These are phyloP conservation scores for Pseudogymnoascus sp. DNA, from an alignment of 2,329 filamentous ascomycete genomes.

Conservation along the genomic window DNA sequence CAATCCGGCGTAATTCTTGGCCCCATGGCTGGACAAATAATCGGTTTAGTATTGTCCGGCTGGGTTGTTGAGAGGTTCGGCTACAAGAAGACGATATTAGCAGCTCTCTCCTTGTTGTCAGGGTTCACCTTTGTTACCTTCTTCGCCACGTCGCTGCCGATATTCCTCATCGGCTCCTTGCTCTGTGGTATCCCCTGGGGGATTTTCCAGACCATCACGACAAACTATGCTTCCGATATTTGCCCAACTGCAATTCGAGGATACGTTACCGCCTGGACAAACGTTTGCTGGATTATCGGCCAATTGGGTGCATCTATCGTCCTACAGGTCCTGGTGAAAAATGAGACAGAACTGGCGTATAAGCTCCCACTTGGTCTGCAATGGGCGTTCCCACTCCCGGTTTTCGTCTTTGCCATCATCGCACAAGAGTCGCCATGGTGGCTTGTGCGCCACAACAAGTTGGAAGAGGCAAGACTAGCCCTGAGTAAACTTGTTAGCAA, in stretches of 20 bases:
- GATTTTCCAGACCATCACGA: constrained; percentile 7
- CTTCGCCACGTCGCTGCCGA: neutral
- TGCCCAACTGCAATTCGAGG: constrained; percentile 2
- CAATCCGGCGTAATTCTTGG: constrained; percentile 36
- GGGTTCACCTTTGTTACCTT: constrained; percentile 5
- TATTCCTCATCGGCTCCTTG: neutral
- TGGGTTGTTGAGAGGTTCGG: constrained; percentile 25
- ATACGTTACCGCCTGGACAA: constrained; percentile 9
- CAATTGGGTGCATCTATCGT: constrained; percentile 38
- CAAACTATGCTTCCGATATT: constrained; percentile 22
- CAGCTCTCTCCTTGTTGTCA: neutral
- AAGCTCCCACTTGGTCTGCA: constrained; percentile 40
- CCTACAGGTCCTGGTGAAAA: constrained; percentile 34
- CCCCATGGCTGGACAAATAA: constrained; percentile 30
- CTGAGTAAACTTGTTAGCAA: constrained; percentile 31
- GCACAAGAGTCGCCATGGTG: constrained; percentile 46
- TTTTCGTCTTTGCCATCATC: constrained; percentile 37
- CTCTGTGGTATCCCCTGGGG: neutral
- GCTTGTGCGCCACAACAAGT: constrained; percentile 38
- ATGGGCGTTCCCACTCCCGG: constrained; percentile 42
- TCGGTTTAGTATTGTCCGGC: constrained; percentile 8
- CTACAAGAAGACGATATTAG: constrained; percentile 26
- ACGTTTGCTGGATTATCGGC: constrained; percentile 12
- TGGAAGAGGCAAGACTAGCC: constrained; percentile 37
- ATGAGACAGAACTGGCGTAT: constrained; percentile 39